Conservation (phyloP, 495 filamentous ascomycete species). For the Neurospora sp. region DNA sequence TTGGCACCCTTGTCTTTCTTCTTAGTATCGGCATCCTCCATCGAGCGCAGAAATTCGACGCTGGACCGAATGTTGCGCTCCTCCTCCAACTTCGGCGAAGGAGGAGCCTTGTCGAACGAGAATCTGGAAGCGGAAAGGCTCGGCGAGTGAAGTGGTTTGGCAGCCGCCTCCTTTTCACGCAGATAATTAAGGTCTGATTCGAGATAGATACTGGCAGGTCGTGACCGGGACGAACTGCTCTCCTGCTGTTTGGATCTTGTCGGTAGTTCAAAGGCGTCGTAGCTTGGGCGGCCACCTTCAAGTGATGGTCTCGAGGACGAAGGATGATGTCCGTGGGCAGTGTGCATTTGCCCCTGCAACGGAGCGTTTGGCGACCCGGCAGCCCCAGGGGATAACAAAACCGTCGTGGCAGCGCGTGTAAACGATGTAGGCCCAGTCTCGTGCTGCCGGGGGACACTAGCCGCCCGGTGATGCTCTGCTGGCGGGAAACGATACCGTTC, state of each 20-base stretch:
- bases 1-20: constrained; percentile 61
- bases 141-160: constrained; percentile 26
- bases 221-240: constrained; percentile 9
- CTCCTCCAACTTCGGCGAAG: constrained; percentile 38
- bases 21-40: constrained; percentile 61
- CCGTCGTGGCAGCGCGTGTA: constrained; percentile 20
- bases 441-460: constrained; percentile 40
- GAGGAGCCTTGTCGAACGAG: constrained; percentile 25
- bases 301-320: constrained; percentile 74
- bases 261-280: constrained; percentile 49
- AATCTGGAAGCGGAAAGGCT: constrained; percentile 26
- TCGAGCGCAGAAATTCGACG: constrained; percentile 74
- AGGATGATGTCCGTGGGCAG: constrained; percentile 34
- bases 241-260: constrained; percentile 16
- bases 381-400: constrained; percentile 11
- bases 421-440: constrained; percentile 23
- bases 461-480: constrained; percentile 44
- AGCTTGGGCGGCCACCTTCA: constrained; percentile 57
- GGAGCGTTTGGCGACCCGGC: constrained; percentile 29
- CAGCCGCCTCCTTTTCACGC: constrained; percentile 48
- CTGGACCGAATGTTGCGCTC: constrained; percentile 70
- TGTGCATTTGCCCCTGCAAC: constrained; percentile 41
- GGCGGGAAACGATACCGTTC: constrained; percentile 46
- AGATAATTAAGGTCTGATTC: constrained; percentile 69
- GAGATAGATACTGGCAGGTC: constrained; percentile 57